Evolutionary conservation across 148 eudicot genomes (phyloP).

Genomic region (Pouteria glomerata): DNA sequence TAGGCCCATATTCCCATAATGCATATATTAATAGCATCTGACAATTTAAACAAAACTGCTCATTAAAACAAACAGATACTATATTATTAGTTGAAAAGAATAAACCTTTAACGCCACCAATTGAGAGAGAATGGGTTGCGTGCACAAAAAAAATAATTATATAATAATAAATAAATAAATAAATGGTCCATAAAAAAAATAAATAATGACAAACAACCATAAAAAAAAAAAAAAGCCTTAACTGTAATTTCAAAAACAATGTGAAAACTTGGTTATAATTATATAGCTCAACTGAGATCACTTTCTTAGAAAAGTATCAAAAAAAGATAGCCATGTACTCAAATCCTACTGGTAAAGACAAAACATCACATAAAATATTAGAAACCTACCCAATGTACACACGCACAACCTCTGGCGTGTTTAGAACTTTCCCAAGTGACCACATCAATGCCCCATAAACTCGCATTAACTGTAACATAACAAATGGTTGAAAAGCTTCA

Average conservation of each 20-base stretch:
- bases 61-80: too few relatives aligned
- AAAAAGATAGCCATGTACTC: neutral
- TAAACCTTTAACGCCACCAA: too few relatives aligned
- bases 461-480: conserved; percentile 63
- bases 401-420: conserved; percentile 87
- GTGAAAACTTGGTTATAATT: neutral
- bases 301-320: neutral
- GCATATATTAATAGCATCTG: neutral
- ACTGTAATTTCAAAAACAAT: neutral
- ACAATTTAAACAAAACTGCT: too few relatives aligned
- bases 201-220: too few relatives aligned
- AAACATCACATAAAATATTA: neutral
- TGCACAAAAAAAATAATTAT: too few relatives aligned
- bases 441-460: conserved; percentile 97
- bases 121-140: too few relatives aligned
- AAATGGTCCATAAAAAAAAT: neutral
- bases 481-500: neutral
- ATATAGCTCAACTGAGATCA: neutral
- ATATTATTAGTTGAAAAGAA: neutral
- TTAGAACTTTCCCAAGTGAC: conserved; percentile 89
- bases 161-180: too few relatives aligned
- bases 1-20: too few relatives aligned
- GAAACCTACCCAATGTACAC: conserved; percentile 82
- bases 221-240: neutral
- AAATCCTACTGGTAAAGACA: neutral